Evolutionary conservation across 2,329 filamentous ascomycete species (phyloP), one percentile per base, ranked within the genome.

Genomic region (Hirsutella thompsonii): DNA sequence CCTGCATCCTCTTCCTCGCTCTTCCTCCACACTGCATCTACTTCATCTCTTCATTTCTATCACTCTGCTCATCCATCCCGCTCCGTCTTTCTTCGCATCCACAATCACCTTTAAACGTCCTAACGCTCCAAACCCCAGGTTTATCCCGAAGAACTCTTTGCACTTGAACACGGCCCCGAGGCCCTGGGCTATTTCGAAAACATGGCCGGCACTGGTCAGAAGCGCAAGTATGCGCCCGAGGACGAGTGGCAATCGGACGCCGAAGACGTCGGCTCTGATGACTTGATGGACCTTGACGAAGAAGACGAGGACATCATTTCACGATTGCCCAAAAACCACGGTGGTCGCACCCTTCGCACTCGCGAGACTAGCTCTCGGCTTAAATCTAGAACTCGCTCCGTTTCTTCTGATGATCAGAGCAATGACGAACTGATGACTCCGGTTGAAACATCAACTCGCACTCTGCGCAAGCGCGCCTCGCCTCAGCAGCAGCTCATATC

Each of bases 131-230:
- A 29, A 23, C 18, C 23, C 19, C 48, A 64, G 61, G 45, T 64
- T 37, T 42, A 53, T 16, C 47, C 55, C 19, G 43, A 52, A 18
- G 44, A 60, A 9, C 52, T 65, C 1, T 38, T 57, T 39, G 42
- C 47, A 4, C 45, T 59, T 10, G 47, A 58, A 28, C 61, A 60
- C 52, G 62, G 60, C 30, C 48, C 47, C 41, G 41, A 40, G 23
- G 55, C 58, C 4, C 45, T 66, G 28, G 39, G 46, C 10, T 44
- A 46, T 9, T 52, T 46, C 42, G 14, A n/a, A 19, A 36, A 38
- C 28, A 52, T 52, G 44, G 41, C 45, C n/a, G 23, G 35, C 9
- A 18, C 21, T 2, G 23, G 43, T 33, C 50, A 47, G 26, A 63
- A 63, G 41, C 57, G 61, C 11, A 62, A 62, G 47, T 42, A 51